Percentiles rank a stretch among this genome's conserved stretches.
Evolutionary conservation across 2,329 filamentous ascomycete species (phyloP).

Genomic region (Microsporum audouinii): DNA sequence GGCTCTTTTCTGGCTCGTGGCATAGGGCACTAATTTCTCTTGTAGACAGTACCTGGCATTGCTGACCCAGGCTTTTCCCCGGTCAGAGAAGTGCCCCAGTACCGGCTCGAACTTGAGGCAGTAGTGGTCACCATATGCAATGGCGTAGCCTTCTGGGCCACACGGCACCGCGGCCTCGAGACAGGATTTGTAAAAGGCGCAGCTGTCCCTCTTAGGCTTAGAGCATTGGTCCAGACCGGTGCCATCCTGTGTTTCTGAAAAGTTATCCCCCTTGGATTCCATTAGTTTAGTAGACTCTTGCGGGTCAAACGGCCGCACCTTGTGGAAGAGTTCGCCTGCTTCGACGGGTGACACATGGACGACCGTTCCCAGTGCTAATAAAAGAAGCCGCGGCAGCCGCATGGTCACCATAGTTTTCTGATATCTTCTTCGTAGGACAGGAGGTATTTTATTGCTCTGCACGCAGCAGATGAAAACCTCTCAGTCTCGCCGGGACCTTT

Average conservation of each 20-base stretch:
- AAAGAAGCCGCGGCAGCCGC: neutral
- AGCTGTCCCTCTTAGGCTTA: conserved; percentile 17
- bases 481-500: no score
- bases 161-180: conserved; percentile 17
- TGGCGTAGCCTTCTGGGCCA: conserved; percentile 22
- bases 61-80: conserved; percentile 20
- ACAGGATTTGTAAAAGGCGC: conserved; percentile 21
- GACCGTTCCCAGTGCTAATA: neutral
- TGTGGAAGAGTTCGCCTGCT: neutral
- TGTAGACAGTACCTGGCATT: conserved; percentile 23
- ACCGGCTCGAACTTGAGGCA: conserved; percentile 18
- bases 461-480: neutral
- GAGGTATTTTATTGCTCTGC: neutral
- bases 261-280: neutral
- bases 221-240: conserved; percentile 5
- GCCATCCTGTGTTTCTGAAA: neutral
- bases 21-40: conserved; percentile 17
- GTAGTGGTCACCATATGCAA: conserved; percentile 22
- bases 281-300: neutral
- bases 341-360: neutral
- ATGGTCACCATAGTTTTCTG: neutral
- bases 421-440: neutral
- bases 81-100: conserved; percentile 11
- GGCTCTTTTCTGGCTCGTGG: conserved; percentile 9
- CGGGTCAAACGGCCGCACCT: neutral